A percentile compares a stretch with the other conserved stretches of the same genome.
Conservation (phyloP, 2,329 filamentous ascomycete genomes). For the Didymella arachidicola region DNA sequence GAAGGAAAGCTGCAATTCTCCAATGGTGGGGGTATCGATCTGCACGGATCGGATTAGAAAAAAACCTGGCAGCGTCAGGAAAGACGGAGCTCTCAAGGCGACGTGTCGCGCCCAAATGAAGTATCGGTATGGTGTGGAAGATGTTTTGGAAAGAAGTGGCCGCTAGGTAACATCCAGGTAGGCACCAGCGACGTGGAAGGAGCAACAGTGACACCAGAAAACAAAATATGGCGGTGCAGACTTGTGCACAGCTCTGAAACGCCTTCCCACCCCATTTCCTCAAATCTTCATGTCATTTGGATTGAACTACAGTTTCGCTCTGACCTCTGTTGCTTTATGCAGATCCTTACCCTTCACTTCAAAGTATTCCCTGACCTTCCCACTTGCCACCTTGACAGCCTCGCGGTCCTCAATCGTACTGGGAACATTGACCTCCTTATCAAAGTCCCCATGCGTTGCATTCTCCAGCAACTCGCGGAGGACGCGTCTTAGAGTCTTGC, state of each 20-base stretch:
- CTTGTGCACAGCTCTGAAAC: not conserved
- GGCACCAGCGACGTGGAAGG: not conserved
- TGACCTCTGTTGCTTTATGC: conserved; percentile 50
- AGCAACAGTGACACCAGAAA: not conserved
- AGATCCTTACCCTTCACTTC: conserved; percentile 52
- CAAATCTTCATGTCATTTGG: not conserved
- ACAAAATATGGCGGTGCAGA: not conserved
- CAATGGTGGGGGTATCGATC: not conserved
- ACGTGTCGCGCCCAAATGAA: not conserved
- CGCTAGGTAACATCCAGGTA: not conserved
- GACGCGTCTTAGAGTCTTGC: conserved; percentile 86
- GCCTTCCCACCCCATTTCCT: not conserved
- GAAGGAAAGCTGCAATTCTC: not conserved
- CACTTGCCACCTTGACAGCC: conserved; percentile 76
- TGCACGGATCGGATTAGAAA: not conserved
- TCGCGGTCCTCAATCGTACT: conserved; percentile 83
- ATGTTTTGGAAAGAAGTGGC: not conserved
- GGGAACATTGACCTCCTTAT: conserved; percentile 75
- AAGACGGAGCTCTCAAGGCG: not conserved
- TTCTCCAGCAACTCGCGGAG: conserved; percentile 86
- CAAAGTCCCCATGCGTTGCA: conserved; percentile 75
- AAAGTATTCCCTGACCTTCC: conserved; percentile 79
- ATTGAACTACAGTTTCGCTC: conserved; percentile 51
- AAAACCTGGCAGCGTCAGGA: not conserved
- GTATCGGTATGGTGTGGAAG: not conserved